Percentiles rank a stretch among this genome's conserved stretches.
Conservation (phyloP, 305 asterid genomes). For the Striga hermonthica region DNA sequence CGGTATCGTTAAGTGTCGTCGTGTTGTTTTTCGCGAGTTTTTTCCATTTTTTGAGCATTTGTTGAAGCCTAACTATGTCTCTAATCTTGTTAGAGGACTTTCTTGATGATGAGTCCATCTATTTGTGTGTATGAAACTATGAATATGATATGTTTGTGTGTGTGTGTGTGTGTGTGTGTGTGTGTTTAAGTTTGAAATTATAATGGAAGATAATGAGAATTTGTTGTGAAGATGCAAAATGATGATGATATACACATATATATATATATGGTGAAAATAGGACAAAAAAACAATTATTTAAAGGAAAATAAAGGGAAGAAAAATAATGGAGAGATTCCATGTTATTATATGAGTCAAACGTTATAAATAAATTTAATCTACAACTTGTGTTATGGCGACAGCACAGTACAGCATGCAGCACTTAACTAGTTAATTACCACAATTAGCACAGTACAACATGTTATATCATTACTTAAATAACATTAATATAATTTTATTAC, state of each 20-base stretch:
- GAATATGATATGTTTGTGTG: background rate
- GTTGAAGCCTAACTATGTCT: conserved; percentile 82
- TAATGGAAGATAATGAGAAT: background rate
- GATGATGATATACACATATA: conserved; percentile 9
- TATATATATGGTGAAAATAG: conserved; percentile 14
- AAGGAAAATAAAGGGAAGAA: background rate
- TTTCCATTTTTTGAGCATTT: conserved; percentile 83
- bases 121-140: too few relatives aligned
- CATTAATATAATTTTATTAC: too few relatives aligned
- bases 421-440: too few relatives aligned
- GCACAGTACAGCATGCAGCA: too few relatives aligned
- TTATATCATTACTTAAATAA: too few relatives aligned
- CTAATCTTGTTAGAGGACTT: conserved; percentile 67
- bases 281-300: too few relatives aligned
- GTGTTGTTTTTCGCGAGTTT: conserved; percentile 40
- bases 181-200: too few relatives aligned
- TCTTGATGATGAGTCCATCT: conserved; percentile 45
- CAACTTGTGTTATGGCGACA: conserved; percentile 22
- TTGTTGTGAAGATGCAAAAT: conserved; percentile 1
- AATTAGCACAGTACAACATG: too few relatives aligned
- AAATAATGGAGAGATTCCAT: conserved; percentile 7
- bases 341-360: conserved; percentile 23
- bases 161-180: background rate
- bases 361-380: conserved; percentile 3
- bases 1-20: background rate